These are phyloP conservation scores for Aspergillus proliferans DNA, from an alignment of 2,329 filamentous ascomycete species.

Conservation along the genomic window DNA sequence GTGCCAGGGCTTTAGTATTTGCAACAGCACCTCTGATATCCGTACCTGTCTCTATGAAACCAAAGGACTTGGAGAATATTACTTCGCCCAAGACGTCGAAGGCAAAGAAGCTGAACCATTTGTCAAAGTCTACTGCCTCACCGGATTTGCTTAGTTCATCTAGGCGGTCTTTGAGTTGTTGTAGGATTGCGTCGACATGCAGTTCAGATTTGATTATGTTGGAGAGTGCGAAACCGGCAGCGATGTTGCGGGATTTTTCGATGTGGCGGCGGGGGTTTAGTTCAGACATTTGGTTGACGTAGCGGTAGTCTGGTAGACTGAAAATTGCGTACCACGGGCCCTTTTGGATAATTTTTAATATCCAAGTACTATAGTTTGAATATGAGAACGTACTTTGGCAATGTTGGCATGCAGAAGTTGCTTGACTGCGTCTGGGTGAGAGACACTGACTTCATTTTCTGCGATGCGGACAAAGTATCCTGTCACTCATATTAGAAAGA, in stretches of 20 bases:
- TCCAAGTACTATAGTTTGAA: no score
- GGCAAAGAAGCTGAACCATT: conserved; percentile 37
- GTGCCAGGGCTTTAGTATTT: conserved; percentile 22
- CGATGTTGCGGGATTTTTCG: conserved; percentile 27
- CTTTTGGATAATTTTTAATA: no score
- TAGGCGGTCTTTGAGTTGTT: conserved; percentile 21
- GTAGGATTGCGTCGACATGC: conserved; percentile 25
- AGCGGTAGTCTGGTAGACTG: no score
- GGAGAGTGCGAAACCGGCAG: conserved; percentile 24
- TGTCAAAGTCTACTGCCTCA: conserved; percentile 30
- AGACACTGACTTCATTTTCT: no score
- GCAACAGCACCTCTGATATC: conserved; percentile 34
- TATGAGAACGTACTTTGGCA: no score
- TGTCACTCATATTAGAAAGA: no score
- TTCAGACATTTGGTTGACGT: no score
- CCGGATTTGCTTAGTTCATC: conserved; percentile 16
- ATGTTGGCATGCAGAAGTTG: no score
- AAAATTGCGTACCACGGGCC: no score
- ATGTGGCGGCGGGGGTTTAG: conserved; percentile 18
- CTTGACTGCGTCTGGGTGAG: no score
- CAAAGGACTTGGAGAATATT: conserved; percentile 31
- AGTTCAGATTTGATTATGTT: conserved; percentile 24
- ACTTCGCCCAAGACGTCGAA: conserved; percentile 34
- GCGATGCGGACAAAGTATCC: no score
- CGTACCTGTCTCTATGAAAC: conserved; percentile 26